Evolutionary conservation across 495 filamentous ascomycete species (phyloP), one percentile per base, ranked within the genome.

Genomic region (Delitschia confertaspora): DNA sequence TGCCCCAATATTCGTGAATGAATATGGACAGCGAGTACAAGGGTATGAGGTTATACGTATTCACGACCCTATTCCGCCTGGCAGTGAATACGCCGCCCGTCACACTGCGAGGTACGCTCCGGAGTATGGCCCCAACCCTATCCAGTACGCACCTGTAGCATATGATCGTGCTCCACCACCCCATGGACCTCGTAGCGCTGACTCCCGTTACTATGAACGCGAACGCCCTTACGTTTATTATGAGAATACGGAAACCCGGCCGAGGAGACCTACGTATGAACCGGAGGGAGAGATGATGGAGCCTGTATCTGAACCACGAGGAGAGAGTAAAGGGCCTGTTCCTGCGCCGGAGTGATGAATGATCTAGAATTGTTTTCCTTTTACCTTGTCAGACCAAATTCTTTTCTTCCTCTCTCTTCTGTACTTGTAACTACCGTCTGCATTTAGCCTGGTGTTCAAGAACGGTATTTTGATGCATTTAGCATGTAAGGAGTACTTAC

Each of bases 21-120:
- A 55, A 14, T 50, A 42, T 27, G 45, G 45, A 8, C 43, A 31
- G 10, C 44, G 38, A 7, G 17, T 44, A 1, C 24, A 47, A 7
- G 40, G 45, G 19, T 55, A 55, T 24, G 45, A 46, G 32, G 21
- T 36, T 25, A 45, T 55, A 26, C 51, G 42, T 21, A 45, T 54
- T 23, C 45, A 45, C 16, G 51, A 48, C 14, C 38, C 32, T 18
- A 36, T 42, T 16, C 22, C 23, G 13, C 18, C 38, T 1, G 36
- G 51, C 20, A 44, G 35, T n/a, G 27, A 22, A 5, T 37, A 54
- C 25, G 19, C 34, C 7, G n/a, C 38, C 3, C 36, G 42, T 20
- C 16, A 30, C 4, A 13, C 22, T 8, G 10, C 23, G 0, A 24
- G 36, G 24, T 47, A 40, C 33, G 35, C n/a, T 23, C 11, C 33